Percentiles rank a stretch among this genome's conserved stretches.
Conservation (phyloP, 2,329 filamentous ascomycete species). For the Penicillium sp. region DNA sequence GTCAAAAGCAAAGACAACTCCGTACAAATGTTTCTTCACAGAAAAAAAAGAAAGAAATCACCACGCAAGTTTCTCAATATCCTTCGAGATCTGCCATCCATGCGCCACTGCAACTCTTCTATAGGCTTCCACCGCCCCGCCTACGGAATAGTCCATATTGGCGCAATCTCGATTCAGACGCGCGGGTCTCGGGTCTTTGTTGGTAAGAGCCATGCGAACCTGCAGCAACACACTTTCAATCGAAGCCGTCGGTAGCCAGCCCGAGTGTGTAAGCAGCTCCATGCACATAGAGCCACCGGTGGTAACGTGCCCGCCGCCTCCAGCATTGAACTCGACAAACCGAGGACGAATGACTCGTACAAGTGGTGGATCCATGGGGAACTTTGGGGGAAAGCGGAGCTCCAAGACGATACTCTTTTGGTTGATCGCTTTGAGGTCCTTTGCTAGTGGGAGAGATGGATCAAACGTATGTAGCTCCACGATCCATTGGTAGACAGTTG, state of each 20-base stretch:
- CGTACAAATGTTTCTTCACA: neutral
- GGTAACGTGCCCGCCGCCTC: constrained; percentile 85
- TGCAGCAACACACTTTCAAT: constrained; percentile 80
- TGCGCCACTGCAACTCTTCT: constrained; percentile 64
- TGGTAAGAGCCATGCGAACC: constrained; percentile 72
- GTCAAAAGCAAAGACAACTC: neutral
- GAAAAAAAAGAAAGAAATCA: neutral
- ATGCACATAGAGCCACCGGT: constrained; percentile 79
- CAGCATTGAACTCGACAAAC: constrained; percentile 67
- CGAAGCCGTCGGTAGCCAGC: constrained; percentile 70
- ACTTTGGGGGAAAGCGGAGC: constrained; percentile 73
- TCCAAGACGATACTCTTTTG: constrained; percentile 73
- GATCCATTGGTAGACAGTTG: constrained; percentile 86
- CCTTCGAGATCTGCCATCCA: constrained; percentile 69
- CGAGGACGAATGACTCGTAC: constrained; percentile 77
- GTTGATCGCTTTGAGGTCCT: constrained; percentile 65
- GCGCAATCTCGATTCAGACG: constrained; percentile 53
- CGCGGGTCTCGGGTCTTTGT: constrained; percentile 66
- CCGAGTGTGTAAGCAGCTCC: constrained; percentile 77
- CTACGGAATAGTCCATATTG: constrained; percentile 58
- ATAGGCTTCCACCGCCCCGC: constrained; percentile 72
- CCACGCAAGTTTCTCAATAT: constrained; percentile 52
- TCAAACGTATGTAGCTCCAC: constrained; percentile 85
- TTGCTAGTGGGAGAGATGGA: constrained; percentile 61
- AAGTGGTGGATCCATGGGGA: constrained; percentile 77